Evolutionary conservation across 306 rosid genomes (phyloP).

Genomic region (Calophaca sinica): DNA sequence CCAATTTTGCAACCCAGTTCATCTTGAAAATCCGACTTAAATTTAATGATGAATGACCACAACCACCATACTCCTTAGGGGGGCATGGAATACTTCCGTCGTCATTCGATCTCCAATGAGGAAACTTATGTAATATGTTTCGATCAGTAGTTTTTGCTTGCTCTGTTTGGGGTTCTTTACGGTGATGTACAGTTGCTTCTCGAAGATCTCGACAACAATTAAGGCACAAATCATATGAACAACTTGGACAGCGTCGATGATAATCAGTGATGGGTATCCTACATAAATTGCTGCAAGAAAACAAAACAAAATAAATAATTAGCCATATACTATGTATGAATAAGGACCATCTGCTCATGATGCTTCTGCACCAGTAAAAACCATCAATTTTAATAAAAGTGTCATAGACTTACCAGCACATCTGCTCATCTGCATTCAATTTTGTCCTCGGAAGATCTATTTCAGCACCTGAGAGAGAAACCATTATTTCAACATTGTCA

Average conservation of each 20-base stretch:
- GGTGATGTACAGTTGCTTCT: constrained; percentile 61
- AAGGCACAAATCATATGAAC: constrained; percentile 88
- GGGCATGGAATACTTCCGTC: constrained; percentile 89
- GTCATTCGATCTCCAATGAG: constrained; percentile 78
- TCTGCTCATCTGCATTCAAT: constrained; percentile 95
- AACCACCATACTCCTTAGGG: constrained; percentile 91
- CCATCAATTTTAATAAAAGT: constrained; percentile 23
- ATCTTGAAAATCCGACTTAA: constrained; percentile 94
- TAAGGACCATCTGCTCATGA: constrained; percentile 18
- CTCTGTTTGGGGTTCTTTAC: constrained; percentile 50
- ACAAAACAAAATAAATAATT: constrained; percentile 47
- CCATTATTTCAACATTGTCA: constrained; percentile 44
- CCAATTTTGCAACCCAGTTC: constrained; percentile 99
- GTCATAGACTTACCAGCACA: constrained; percentile 85
- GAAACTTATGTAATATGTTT: constrained; percentile 61
- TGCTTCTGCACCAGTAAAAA: constrained; percentile 36
- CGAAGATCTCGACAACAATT: constrained; percentile 89
- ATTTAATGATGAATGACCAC: constrained; percentile 71
- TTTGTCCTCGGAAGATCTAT: constrained; percentile 84
- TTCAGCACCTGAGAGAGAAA: constrained; percentile 68
- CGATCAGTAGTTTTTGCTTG: constrained; percentile 53
- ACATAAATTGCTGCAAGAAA: constrained; percentile 83
- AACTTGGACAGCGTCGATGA: constrained; percentile 86
- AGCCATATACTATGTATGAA: constrained; percentile 17
- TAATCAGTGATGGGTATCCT: constrained; percentile 95